phyloP scores from a whole-genome alignment of 805 yeast genomes.

The Priceomyces fermenticarens region DNA sequence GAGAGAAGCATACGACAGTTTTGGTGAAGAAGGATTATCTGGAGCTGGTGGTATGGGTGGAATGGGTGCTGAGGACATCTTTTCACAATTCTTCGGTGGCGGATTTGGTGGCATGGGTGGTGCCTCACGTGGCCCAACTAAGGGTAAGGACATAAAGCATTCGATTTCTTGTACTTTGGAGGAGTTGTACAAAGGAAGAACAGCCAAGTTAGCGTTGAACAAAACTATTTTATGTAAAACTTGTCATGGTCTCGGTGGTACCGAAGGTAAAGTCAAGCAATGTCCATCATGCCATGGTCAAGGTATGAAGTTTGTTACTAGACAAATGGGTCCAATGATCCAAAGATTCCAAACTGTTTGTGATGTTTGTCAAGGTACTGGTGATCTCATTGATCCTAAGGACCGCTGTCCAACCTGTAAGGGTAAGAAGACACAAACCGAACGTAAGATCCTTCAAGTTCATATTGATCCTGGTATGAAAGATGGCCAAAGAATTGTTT shows the following conservation, averaged over 20 bases:
- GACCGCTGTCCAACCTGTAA: slow-evolving; percentile 84
- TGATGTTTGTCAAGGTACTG: slow-evolving; percentile 89
- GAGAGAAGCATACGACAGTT: slow-evolving; percentile 84
- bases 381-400: slow-evolving; percentile 81
- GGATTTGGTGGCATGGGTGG: slow-evolving; percentile 50
- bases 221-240: slow-evolving; percentile 83
- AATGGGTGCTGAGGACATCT: slow-evolving; percentile 68
- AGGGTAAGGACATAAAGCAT: slow-evolving; percentile 90
- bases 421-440: slow-evolving; percentile 84
- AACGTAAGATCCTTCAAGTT: slow-evolving; percentile 91
- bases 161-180: slow-evolving; percentile 81
- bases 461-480: slow-evolving; percentile 97
- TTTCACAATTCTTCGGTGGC: slow-evolving; percentile 75
- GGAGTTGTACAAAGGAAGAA: slow-evolving; percentile 91
- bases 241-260: slow-evolving; percentile 97
- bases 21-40: slow-evolving; percentile 88
- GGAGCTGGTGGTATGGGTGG: slow-evolving; percentile 69
- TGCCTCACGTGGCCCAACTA: slow-evolving; percentile 78
- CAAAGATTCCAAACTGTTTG: slow-evolving; percentile 96
- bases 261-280: slow-evolving; percentile 80
- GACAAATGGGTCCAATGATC: slow-evolving; percentile 99
- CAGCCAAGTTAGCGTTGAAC: slow-evolving; percentile 89
- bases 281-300: slow-evolving; percentile 88
- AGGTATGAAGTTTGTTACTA: slow-evolving; percentile 87
- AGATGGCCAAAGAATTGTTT: slow-evolving; percentile 86